These are phyloP conservation scores for Hyphopichia homilentoma DNA, from an alignment of 805 yeast species.

Conservation along the genomic window DNA sequence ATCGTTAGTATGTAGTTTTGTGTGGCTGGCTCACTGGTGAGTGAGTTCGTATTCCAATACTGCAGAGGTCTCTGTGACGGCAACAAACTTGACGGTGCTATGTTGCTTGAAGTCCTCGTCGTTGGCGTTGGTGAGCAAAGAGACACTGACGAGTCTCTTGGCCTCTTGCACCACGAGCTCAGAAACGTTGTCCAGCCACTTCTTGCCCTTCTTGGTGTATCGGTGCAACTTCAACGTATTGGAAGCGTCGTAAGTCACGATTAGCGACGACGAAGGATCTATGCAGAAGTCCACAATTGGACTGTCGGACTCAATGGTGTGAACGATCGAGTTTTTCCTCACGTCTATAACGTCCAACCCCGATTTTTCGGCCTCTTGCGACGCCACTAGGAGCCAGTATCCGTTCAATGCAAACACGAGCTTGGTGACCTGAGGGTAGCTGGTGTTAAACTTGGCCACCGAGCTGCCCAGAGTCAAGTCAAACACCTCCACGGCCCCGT, in stretches of 20 bases:
- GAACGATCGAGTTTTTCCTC: slow-evolving; percentile 32
- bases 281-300: slow-evolving; percentile 20
- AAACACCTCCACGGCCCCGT: slow-evolving; percentile 32
- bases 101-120: slow-evolving; percentile 8
- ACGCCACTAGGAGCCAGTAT: slow-evolving; percentile 48
- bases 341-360: slow-evolving; percentile 45
- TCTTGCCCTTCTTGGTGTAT: slow-evolving; percentile 38
- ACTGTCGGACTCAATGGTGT: slow-evolving; percentile 22
- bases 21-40: too few relatives aligned
- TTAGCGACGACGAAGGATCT: slow-evolving; percentile 34
- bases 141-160: slow-evolving; percentile 4
- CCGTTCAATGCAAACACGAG: slow-evolving; percentile 61
- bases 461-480: slow-evolving; percentile 35
- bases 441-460: slow-evolving; percentile 29
- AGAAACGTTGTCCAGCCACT: slow-evolving; percentile 21
- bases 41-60: slow-evolving; percentile 10
- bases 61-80: slow-evolving; percentile 10
- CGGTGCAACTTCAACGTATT: slow-evolving; percentile 25
- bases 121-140: slow-evolving; percentile 9
- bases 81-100: slow-evolving; percentile 8
- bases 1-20: too few relatives aligned
- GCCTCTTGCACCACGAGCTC: slow-evolving; percentile 2
- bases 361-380: slow-evolving; percentile 14
- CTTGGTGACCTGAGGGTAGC: slow-evolving; percentile 21
- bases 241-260: slow-evolving; percentile 17